Percentiles rank a stretch among this genome's conserved stretches.
Evolutionary conservation across 805 yeast species (phyloP).

Genomic region (Saccharomycopsis synnaedendra): DNA sequence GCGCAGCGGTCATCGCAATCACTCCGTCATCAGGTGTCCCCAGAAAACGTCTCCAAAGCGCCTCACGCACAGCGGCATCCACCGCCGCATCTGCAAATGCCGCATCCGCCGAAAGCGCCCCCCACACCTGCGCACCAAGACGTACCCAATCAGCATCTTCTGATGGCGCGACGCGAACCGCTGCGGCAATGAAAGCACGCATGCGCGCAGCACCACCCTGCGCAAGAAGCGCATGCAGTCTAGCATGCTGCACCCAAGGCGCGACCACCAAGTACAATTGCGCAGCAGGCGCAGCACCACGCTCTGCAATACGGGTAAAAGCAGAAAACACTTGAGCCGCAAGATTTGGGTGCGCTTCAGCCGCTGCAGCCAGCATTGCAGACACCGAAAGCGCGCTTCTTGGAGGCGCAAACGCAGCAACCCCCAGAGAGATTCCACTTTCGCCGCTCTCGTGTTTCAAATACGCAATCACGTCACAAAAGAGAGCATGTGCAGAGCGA

Average conservation of each 20-base stretch:
- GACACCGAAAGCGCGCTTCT: conserved; percentile 5
- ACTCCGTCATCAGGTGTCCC: conserved; percentile 57
- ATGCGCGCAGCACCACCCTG: conserved; percentile 46
- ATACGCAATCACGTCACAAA: conserved; percentile 49
- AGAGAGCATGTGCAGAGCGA: conserved; percentile 48
- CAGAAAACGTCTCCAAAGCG: conserved; percentile 69
- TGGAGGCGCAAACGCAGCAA: conserved; percentile 12
- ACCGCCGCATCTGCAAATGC: conserved; percentile 47
- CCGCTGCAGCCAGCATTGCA: conserved; percentile 40
- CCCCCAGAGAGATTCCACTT: conserved; percentile 25
- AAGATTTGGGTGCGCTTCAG: conserved; percentile 43
- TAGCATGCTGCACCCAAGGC: conserved; percentile 69
- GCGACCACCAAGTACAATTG: conserved; percentile 32
- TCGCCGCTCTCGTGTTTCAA: conserved; percentile 48
- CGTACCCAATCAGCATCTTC: conserved; percentile 32
- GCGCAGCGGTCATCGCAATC: conserved; percentile 46
- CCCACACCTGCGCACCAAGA: conserved; percentile 57
- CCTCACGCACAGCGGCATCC: conserved; percentile 64
- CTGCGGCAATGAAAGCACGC: conserved; percentile 47
- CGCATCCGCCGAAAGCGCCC: conserved; percentile 36
- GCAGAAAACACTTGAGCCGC: conserved; percentile 44
- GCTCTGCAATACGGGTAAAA: conserved; percentile 35
- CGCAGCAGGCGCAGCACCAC: neutral
- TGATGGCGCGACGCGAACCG: conserved; percentile 44
- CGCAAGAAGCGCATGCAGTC: conserved; percentile 24